Base-by-base conservation (phyloP, 768 basidiomycete genomes). In the Exsudoporus frostii region DNA sequence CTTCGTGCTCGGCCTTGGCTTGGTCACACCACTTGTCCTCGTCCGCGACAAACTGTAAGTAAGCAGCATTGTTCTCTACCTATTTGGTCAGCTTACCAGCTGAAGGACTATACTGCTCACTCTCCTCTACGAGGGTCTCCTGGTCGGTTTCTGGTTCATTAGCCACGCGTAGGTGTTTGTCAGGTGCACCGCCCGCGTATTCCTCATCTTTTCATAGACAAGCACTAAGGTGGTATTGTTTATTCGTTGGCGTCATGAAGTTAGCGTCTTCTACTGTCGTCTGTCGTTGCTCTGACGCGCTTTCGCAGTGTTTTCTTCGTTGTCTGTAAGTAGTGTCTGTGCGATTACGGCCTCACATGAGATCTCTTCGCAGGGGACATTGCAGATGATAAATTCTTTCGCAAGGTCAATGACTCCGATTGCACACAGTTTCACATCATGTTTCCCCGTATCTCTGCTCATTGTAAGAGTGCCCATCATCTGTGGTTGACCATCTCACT, bases 111-210 rank as follows among this genome's bases (percentile, higher is more conserved):
- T 95, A 60, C 54, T 88, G 10, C 79, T 96, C 38, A 94, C 91
- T 22, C 61, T 90, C 22, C 67, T 84, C 10, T 95, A 92, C 61
- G 93, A 97, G 69, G 92, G 81, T 9, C 72, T 97, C 22, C 76
- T 98, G 43, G 81, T 98, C 51, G 94, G 91, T 0, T 90, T 98
- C 59, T 97, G 95, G 94, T 97, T 96, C 67, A 84, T 94, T 40
- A 92, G 87, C 65, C 95, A 98, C 68, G 93, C 79, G 92, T 88
- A 69, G 59, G 86, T 77, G 48, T 56, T 51, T 19, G 20, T 43
- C 25, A 17, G 38, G 34, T 37, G 27, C 19, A 24, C 44, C 58
- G 1, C 45, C 51, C 55, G 22, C 33, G 30, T 44, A 45, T 55
- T 33, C 57, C 44, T 45, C 34, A 64, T 46, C 19, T 46, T 25